Evolutionary conservation across 2,329 filamentous ascomycete genomes (phyloP), one percentile per base, ranked within the genome.

Genomic region (Rutstroemia sp.): DNA sequence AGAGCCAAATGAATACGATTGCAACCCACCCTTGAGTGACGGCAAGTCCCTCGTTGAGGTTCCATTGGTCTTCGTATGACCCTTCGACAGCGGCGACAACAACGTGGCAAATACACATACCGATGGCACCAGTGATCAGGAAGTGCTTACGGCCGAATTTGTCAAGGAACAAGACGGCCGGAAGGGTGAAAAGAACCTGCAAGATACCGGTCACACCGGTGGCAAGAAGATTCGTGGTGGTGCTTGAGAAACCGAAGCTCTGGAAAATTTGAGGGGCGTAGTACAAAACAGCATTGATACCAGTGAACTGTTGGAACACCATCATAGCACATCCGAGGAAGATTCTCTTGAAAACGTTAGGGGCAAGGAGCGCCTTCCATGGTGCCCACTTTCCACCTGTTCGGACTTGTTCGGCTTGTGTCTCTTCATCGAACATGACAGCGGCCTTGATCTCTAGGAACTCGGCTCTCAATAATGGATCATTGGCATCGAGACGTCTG

Each of bases 121-220:
- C 85, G 16, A 88, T 72, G 1, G 83, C 84, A 16, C 87, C 84
- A 16, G 80, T 71, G 4, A 79, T 76, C 1, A 87, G 73, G 1
- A 85, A 76, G 0, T 81, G 78, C 63, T 82, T 84, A 12, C 84
- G 77, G 3, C 84, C 84, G 6, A 82, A 72, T n/a, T 78, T 78
- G 65, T 88, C 84, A 52, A 87, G 79, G 67, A 78, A 87, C 5
- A 86, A 70, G 2, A 87, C 81, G 0, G 82, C 78, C 0, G 83
- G 83, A 34, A 87, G 78, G 0, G 84, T 87, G 21, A 78, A 78
- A 57, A 87, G 61, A 60, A 86, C 83, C 78, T 86, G 84, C 57
- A 82, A 78, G 46, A 88, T 82, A 5, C 84, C 84, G 5, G 86
- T 83, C 0, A 88, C 84, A 4, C 85, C 86, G 0, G 85, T 87